phyloP scores from a whole-genome alignment of 2,329 filamentous ascomycete genomes.

The Fusarium cicatricum region DNA sequence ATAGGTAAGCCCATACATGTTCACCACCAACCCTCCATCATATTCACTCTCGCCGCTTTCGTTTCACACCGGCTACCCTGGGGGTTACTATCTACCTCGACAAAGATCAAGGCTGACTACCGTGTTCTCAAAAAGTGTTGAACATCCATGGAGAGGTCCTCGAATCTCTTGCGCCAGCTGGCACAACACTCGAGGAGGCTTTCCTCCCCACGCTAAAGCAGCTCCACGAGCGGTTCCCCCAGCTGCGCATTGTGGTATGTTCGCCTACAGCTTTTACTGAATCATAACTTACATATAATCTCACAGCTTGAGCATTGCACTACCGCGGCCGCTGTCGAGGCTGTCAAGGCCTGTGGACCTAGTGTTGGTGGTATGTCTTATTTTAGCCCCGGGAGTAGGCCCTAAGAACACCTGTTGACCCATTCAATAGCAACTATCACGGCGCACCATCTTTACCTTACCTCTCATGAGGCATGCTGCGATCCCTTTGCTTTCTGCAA shows the following conservation, averaged over 20 bases:
- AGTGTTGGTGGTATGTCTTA: slow-evolving; percentile 67
- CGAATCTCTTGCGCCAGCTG: slow-evolving; percentile 56
- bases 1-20: slow-evolving; percentile 50
- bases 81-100: background rate
- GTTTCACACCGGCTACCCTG: too few species aligned
- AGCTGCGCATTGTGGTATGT: slow-evolving; percentile 65
- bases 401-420: slow-evolving; percentile 1
- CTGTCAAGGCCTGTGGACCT: slow-evolving; percentile 78
- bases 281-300: background rate
- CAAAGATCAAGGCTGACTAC: slow-evolving; percentile 1
- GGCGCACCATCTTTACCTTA: slow-evolving; percentile 84
- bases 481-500: slow-evolving; percentile 73
- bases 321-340: slow-evolving; percentile 79
- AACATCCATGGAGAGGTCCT: slow-evolving; percentile 94
- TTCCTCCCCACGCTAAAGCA: slow-evolving; percentile 83
- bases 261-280: background rate
- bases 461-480: slow-evolving; percentile 74
- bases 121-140: slow-evolving; percentile 59
- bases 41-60: background rate
- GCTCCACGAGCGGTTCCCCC: slow-evolving; percentile 79
- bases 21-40: background rate
- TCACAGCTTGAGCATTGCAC: slow-evolving; percentile 81
- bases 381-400: background rate
- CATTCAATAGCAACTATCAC: slow-evolving; percentile 74
- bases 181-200: slow-evolving; percentile 54